phyloP scores from a whole-genome alignment of 192 early-diverging fungal genomes.

The Podila epigama region DNA sequence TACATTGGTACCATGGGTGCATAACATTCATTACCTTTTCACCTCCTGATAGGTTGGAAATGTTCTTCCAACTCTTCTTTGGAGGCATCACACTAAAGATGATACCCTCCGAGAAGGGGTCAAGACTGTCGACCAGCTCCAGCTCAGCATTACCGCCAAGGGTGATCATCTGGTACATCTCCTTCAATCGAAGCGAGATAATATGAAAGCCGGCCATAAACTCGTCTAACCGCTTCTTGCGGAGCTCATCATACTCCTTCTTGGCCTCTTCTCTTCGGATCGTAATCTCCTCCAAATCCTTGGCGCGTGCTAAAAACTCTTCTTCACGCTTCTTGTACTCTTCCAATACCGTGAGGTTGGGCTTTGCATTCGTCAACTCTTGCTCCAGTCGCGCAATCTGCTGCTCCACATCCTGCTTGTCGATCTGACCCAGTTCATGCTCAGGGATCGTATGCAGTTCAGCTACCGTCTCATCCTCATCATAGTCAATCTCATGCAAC shows the following conservation, averaged over 20 bases:
- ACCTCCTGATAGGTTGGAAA: slow-evolving; percentile 97
- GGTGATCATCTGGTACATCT: slow-evolving; percentile 99
- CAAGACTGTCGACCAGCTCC: slow-evolving; percentile 95
- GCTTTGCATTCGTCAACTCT: slow-evolving; percentile 65
- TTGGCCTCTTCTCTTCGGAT: slow-evolving; percentile 77
- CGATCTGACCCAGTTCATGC: slow-evolving; percentile 70
- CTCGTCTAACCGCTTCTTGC: slow-evolving; percentile 82
- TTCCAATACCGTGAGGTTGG: slow-evolving; percentile 87
- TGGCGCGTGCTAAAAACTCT: slow-evolving; percentile 72
- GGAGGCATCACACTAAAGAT: slow-evolving; percentile 99
- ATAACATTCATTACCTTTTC: slow-evolving; percentile 99
- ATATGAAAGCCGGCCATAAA: slow-evolving; percentile 96
- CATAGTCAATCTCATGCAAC: slow-evolving; percentile 60
- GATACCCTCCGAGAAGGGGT: slow-evolving; percentile 99
- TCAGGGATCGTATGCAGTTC: slow-evolving; percentile 63
- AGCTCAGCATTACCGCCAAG: slow-evolving; percentile 98
- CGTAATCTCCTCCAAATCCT: slow-evolving; percentile 81
- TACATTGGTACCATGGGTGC: background rate
- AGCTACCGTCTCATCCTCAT: slow-evolving; percentile 54
- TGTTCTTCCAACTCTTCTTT: slow-evolving; percentile 99
- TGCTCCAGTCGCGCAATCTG: slow-evolving; percentile 80
- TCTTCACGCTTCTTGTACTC: slow-evolving; percentile 86
- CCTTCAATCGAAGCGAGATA: slow-evolving; percentile 95
- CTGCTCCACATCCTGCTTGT: slow-evolving; percentile 68
- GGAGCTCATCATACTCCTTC: slow-evolving; percentile 74